These are phyloP conservation scores for Penicillium verrucosum DNA, from an alignment of 2,329 filamentous ascomycete genomes.

Conservation along the genomic window DNA sequence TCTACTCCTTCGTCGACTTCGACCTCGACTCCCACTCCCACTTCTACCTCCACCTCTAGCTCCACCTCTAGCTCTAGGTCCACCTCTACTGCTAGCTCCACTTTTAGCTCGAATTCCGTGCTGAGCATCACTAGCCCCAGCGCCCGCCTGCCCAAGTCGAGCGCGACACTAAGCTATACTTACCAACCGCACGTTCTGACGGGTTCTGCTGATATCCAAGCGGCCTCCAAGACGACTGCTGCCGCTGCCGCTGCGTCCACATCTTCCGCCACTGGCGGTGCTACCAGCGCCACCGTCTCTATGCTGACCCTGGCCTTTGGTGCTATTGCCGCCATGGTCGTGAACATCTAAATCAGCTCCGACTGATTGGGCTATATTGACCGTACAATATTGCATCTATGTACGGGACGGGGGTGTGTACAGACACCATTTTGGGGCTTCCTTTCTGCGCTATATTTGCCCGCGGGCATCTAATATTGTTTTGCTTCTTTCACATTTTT, in stretches of 20 bases:
- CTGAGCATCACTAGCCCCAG: conserved; percentile 15
- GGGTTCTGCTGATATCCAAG: conserved; percentile 17
- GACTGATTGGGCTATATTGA: not conserved
- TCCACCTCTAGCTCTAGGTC: not conserved
- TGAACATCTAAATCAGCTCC: conserved; percentile 21
- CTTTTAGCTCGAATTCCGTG: conserved; percentile 14
- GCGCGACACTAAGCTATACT: conserved; percentile 26
- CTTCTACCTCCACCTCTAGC: conserved; percentile 7
- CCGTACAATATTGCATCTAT: conserved; percentile 3
- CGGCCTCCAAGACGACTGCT: conserved; percentile 11
- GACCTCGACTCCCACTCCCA: not conserved
- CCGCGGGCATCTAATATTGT: conserved; percentile 10
- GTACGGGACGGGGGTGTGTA: conserved; percentile 3
- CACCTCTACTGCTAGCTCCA: conserved; percentile 4
- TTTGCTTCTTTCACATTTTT: conserved; percentile 11
- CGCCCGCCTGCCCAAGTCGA: conserved; percentile 20
- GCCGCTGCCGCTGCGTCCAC: conserved; percentile 9
- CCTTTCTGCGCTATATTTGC: not conserved
- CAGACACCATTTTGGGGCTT: conserved; percentile 2
- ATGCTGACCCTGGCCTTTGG: conserved; percentile 24
- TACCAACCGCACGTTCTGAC: conserved; percentile 32
- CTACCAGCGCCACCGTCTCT: conserved; percentile 23
- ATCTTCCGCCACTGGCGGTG: conserved; percentile 15
- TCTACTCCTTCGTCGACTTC: conserved; percentile 17
- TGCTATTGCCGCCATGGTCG: conserved; percentile 24